These are phyloP conservation scores for Musa beccarii DNA, from an alignment of 176 grass and related monocot species.

Conservation along the genomic window DNA sequence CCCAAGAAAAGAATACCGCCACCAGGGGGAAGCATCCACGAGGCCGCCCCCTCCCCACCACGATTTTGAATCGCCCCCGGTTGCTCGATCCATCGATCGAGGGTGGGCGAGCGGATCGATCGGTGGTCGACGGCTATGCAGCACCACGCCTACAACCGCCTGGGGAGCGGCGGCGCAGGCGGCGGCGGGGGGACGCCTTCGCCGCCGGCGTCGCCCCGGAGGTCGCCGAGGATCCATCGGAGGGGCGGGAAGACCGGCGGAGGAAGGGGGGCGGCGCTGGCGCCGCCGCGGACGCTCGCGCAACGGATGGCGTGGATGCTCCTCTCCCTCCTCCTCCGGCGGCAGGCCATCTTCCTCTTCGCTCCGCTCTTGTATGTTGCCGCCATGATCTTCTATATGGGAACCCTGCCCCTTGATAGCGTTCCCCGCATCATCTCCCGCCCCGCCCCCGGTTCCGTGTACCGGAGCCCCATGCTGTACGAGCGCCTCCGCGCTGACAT, in stretches of 20 bases:
- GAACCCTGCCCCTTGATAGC: slow-evolving; percentile 78
- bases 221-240: slow-evolving; percentile 41
- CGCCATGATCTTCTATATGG: slow-evolving; percentile 87
- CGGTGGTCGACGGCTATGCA: slow-evolving; percentile 15
- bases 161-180: slow-evolving; percentile 43
- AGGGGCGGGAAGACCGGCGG: slow-evolving; percentile 25
- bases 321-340: slow-evolving; percentile 58
- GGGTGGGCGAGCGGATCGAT: not conserved
- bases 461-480: slow-evolving; percentile 88
- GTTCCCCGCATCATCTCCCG: slow-evolving; percentile 81
- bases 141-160: slow-evolving; percentile 53
- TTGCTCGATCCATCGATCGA: slow-evolving; percentile 1
- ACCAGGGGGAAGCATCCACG: not conserved
- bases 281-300: slow-evolving; percentile 14
- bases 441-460: slow-evolving; percentile 58
- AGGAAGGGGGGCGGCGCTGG: not conserved
- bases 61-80: not conserved
- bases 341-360: slow-evolving; percentile 94
- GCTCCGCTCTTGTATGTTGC: slow-evolving; percentile 87
- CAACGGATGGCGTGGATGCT: slow-evolving; percentile 42
- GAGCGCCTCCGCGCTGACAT: slow-evolving; percentile 57
- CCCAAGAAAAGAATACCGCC: not conserved
- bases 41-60: not conserved
- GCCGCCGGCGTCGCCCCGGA: slow-evolving; percentile 54
- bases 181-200: slow-evolving; percentile 29